Evolutionary conservation across 805 yeast genomes (phyloP).

Genomic region (Ogataea ramenticola): DNA sequence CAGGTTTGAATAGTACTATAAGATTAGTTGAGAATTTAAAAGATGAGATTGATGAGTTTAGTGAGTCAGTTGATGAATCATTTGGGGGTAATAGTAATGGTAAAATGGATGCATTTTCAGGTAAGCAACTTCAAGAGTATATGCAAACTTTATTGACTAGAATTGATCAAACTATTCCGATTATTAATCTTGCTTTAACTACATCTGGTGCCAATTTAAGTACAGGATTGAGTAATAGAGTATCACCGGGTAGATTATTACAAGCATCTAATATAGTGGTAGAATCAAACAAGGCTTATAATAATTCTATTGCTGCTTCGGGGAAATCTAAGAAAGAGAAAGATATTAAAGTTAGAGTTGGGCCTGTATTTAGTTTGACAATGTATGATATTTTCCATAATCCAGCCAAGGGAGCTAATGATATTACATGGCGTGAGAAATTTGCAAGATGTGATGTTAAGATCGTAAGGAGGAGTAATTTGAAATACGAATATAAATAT

Average conservation of each 20-base stretch:
- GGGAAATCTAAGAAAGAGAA: no score
- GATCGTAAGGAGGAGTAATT: slow-evolving; percentile 25
- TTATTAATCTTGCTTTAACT: slow-evolving; percentile 55
- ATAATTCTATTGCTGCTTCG: background rate
- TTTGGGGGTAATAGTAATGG: slow-evolving; percentile 14
- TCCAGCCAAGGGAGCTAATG: slow-evolving; percentile 33
- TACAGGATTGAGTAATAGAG: slow-evolving; percentile 36
- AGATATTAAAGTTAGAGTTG: slow-evolving; percentile 32
- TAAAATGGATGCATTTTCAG: slow-evolving; percentile 21
- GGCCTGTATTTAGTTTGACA: slow-evolving; percentile 52
- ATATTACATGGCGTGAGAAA: slow-evolving; percentile 69
- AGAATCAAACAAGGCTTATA: slow-evolving; percentile 28
- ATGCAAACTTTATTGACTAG: slow-evolving; percentile 41
- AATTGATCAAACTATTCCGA: slow-evolving; percentile 64
- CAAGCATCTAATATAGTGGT: slow-evolving; percentile 48
- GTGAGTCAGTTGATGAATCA: slow-evolving; percentile 33
- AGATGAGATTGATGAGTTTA: slow-evolving; percentile 51
- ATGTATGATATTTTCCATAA: slow-evolving; percentile 59
- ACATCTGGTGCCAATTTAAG: slow-evolving; percentile 61
- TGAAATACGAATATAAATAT: slow-evolving; percentile 30
- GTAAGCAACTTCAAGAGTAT: slow-evolving; percentile 39
- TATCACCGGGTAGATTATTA: slow-evolving; percentile 61
- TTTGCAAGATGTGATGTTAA: slow-evolving; percentile 47
- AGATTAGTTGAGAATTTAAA: slow-evolving; percentile 48
- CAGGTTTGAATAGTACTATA: slow-evolving; percentile 47